Conservation (phyloP, 2,329 filamentous ascomycete species). For the Ceratocystis albifundus region DNA sequence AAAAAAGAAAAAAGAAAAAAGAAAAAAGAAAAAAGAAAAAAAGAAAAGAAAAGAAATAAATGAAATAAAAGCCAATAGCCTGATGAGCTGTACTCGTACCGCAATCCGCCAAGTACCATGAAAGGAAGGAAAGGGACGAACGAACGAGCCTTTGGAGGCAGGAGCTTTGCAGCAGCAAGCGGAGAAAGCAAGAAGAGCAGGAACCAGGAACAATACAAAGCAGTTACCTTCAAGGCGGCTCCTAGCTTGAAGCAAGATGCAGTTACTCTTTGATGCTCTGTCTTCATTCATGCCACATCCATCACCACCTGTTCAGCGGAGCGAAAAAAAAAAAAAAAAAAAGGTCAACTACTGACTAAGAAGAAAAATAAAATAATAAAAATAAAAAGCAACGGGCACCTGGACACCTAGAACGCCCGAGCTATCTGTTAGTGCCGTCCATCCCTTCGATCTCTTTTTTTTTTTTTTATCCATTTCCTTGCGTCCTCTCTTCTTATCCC, state of each 20-base stretch:
- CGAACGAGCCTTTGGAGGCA: not conserved
- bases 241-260: not conserved
- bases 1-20: not conserved
- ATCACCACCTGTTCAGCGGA: not conserved
- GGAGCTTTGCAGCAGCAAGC: not conserved
- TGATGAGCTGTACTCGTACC: constrained; percentile 1
- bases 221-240: not conserved
- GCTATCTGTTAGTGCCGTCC: not conserved
- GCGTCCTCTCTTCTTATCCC: not conserved
- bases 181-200: constrained; percentile 13
- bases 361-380: not conserved
- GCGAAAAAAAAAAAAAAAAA: no score
- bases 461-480: not conserved
- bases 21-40: not conserved
- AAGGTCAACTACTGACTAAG: not conserved
- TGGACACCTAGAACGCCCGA: constrained; percentile 1
- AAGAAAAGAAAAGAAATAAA: no score
- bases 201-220: not conserved
- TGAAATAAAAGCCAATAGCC: no score
- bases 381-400: not conserved
- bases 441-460: not conserved
- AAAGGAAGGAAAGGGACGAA: constrained; percentile 6
- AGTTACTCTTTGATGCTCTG: not conserved
- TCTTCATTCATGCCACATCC: not conserved
- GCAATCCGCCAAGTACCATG: not conserved